Conservation (phyloP, 1,284 basidiomycete genomes). For the Volvariella volvacea region DNA sequence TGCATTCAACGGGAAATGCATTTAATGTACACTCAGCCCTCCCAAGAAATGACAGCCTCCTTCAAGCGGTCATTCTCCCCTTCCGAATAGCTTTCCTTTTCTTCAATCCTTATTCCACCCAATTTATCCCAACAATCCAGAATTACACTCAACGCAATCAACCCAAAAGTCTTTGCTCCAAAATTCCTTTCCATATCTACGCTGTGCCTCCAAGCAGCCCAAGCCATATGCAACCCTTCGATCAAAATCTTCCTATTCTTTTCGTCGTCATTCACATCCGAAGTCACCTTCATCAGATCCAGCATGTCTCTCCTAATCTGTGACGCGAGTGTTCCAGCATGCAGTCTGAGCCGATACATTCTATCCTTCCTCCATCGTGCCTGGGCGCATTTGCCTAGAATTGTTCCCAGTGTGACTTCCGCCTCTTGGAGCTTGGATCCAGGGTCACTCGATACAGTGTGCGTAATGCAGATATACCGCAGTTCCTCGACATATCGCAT, state of each 20-base stretch:
- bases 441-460: conserved; percentile 53
- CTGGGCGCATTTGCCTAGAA: conserved; percentile 59
- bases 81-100: no score
- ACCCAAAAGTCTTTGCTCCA: conserved; percentile 61
- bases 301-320: not conserved
- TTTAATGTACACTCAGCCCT: no score
- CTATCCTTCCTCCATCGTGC: conserved; percentile 53
- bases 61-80: no score
- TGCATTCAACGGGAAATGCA: no score
- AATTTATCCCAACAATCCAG: conserved; percentile 53
- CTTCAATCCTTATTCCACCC: no score
- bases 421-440: conserved; percentile 57
- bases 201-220: conserved; percentile 59
- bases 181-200: conserved; percentile 35
- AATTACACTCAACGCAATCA: conserved; percentile 54
- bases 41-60: no score
- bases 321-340: not conserved
- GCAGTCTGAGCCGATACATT: conserved; percentile 48
- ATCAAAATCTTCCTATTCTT: not conserved
- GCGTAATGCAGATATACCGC: conserved; percentile 61
- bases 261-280: not conserved
- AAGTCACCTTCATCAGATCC: no score
- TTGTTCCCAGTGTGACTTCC: conserved; percentile 68
- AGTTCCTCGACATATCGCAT: conserved; percentile 55
- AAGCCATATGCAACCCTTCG: conserved; percentile 43